Percentiles rank a stretch among this genome's conserved stretches.
Evolutionary conservation across 768 basidiomycete genomes (phyloP).

Genomic region (Obba rivulosa): DNA sequence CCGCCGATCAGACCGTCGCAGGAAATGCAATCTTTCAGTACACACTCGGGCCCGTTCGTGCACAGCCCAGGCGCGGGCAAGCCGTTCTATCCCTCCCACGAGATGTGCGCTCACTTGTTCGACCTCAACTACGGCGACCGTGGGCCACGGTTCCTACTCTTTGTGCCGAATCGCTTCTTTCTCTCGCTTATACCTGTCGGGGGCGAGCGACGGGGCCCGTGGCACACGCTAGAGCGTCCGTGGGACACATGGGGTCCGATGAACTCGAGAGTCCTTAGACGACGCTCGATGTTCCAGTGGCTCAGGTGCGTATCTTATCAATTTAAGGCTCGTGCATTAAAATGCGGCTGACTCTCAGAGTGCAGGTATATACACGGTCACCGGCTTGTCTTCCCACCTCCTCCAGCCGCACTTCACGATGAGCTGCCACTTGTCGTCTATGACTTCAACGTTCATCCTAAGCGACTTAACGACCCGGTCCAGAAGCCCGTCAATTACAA

Average conservation of each 20-base stretch:
- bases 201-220: neutral
- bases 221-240: constrained; percentile 8
- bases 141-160: constrained; percentile 20
- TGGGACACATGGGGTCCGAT: constrained; percentile 38
- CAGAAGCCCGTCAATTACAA: constrained; percentile 3
- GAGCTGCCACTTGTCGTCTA: constrained; percentile 7
- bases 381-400: constrained; percentile 27
- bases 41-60: constrained; percentile 26
- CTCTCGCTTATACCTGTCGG: constrained; percentile 10
- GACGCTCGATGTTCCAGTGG: constrained; percentile 32
- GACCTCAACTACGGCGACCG: constrained; percentile 21
- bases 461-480: constrained; percentile 15
- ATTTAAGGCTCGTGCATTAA: neutral
- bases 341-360: neutral
- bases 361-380: constrained; percentile 38
- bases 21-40: constrained; percentile 12
- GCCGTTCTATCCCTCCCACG: constrained; percentile 19
- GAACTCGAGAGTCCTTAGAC: constrained; percentile 28
- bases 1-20: constrained; percentile 14
- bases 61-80: constrained; percentile 4
- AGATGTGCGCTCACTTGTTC: constrained; percentile 24
- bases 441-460: constrained; percentile 28
- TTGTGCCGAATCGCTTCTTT: constrained; percentile 29
- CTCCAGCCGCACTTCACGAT: neutral
- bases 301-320: constrained; percentile 25